Percentiles rank a stretch among this genome's conserved stretches.
Conservation (phyloP, 2,329 filamentous ascomycete genomes). For the Didymella exigua region DNA sequence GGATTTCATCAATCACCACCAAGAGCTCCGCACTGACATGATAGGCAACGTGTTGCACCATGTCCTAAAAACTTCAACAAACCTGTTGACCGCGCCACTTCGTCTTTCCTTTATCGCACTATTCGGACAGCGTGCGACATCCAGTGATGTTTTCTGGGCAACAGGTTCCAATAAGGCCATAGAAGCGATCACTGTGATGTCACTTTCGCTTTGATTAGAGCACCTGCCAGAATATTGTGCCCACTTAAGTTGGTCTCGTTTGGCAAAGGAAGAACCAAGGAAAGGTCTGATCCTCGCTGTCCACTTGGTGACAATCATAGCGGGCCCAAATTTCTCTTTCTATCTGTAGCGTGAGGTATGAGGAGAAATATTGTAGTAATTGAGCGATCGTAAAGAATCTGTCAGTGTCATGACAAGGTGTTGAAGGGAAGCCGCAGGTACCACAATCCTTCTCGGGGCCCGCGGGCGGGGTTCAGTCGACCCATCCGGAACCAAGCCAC, state of each 20-base stretch:
- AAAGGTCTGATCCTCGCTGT: no score
- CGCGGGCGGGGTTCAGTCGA: neutral
- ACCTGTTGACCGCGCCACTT: slow-evolving; percentile 25
- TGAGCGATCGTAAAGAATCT: no score
- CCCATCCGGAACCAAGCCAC: neutral
- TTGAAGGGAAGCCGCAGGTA: neutral
- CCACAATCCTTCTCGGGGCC: neutral
- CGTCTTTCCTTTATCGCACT: slow-evolving; percentile 28
- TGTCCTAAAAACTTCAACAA: slow-evolving; percentile 50
- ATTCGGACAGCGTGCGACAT: slow-evolving; percentile 29
- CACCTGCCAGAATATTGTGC: no score
- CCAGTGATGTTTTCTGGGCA: slow-evolving; percentile 31
- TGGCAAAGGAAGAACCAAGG: no score
- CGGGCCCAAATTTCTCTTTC: no score
- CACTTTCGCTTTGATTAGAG: no score
- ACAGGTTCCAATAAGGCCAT: slow-evolving; percentile 27
- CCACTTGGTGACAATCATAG: no score
- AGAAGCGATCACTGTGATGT: slow-evolving; percentile 14
- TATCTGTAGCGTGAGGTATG: no score
- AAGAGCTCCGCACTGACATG: no score
- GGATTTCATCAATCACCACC: neutral
- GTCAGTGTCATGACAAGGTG: neutral
- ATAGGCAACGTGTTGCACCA: no score
- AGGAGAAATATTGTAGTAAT: no score
- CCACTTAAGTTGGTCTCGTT: no score